Evolutionary conservation across 768 basidiomycete genomes (phyloP).

Genomic region (Auricularia sp.): DNA sequence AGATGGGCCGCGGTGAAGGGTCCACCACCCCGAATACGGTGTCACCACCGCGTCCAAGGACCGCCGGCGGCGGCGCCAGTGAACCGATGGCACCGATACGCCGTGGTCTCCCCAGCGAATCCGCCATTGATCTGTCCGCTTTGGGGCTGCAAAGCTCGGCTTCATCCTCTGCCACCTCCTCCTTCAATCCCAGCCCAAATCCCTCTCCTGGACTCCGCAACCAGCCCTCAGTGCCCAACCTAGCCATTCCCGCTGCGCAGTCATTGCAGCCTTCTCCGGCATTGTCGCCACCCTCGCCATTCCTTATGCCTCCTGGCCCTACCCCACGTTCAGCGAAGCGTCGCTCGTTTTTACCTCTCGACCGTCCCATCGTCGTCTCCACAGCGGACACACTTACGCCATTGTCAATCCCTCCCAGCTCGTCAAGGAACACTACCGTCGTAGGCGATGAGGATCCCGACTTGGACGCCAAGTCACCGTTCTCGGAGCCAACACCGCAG

Average conservation of each 20-base stretch:
- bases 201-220: not conserved
- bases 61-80: not conserved
- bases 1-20: conserved; percentile 29
- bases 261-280: not conserved
- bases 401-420: not conserved
- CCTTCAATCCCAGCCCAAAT: not conserved
- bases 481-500: not conserved
- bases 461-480: not conserved
- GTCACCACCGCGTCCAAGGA: not conserved
- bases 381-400: not conserved
- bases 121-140: not conserved
- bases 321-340: conserved; percentile 49
- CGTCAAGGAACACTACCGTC: not conserved
- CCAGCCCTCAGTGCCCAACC: not conserved
- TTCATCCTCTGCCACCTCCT: not conserved
- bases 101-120: not conserved
- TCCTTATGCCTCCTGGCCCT: conserved; percentile 1
- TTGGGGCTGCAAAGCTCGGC: not conserved
- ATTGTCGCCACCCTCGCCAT: conserved; percentile 1
- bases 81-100: not conserved
- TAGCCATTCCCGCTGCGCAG: not conserved
- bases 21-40: not conserved
- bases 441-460: not conserved
- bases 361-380: conserved; percentile 40
- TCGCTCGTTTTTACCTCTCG: conserved; percentile 83